These are phyloP conservation scores for Botrytis cinerea DNA, from an alignment of 2,329 filamentous ascomycete genomes.

Conservation along the genomic window DNA sequence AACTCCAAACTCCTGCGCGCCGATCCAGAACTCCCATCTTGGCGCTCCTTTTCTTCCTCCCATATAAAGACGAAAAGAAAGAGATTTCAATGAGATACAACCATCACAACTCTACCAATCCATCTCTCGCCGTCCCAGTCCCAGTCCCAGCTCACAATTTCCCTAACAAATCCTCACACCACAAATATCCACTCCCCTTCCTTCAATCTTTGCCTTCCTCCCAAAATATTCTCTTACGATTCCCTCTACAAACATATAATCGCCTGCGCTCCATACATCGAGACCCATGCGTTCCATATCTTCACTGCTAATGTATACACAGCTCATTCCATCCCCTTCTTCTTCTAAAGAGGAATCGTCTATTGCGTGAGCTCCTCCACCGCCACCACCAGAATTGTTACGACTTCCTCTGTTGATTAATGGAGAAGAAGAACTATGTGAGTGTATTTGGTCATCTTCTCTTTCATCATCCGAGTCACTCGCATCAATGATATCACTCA, in stretches of 20 bases:
- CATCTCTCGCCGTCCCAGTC: neutral
- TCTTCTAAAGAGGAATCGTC: conserved; percentile 49
- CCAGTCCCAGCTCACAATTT: neutral
- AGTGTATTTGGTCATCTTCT: conserved; percentile 37
- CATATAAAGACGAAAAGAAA: neutral
- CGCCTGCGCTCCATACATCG: conserved; percentile 72
- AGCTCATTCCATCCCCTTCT: conserved; percentile 41
- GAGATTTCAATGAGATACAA: neutral
- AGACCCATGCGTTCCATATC: conserved; percentile 72
- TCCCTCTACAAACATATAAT: conserved; percentile 68
- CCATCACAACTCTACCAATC: neutral
- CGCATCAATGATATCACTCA: conserved; percentile 62
- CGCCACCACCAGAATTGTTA: no score
- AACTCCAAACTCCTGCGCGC: neutral
- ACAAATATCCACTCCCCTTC: conserved; percentile 72
- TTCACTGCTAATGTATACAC: conserved; percentile 60
- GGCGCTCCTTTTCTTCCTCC: neutral
- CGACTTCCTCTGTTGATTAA: neutral
- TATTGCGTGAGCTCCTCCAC: conserved; percentile 38
- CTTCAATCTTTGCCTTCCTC: conserved; percentile 62
- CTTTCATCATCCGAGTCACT: conserved; percentile 42
- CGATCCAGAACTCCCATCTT: neutral
- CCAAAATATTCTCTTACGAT: conserved; percentile 67
- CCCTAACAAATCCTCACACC: conserved; percentile 66
- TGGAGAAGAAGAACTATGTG: neutral